Evolutionary conservation across 2,329 filamentous ascomycete species (phyloP), one percentile per base, ranked within the genome.

Genomic region (Colletotrichum phormii): DNA sequence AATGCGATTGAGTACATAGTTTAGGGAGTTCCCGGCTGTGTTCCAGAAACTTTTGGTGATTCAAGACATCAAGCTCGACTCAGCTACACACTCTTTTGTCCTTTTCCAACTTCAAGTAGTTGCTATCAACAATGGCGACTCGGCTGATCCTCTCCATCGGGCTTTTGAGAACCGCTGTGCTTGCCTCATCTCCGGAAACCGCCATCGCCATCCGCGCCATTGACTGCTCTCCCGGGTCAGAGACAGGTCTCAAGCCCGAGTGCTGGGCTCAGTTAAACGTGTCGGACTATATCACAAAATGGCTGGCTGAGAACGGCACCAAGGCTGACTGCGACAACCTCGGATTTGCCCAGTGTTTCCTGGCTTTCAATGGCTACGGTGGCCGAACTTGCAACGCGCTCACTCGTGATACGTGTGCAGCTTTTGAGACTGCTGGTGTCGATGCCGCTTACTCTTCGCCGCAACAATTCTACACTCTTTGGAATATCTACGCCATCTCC

Each of bases 401-500:
- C 35, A 78, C 75, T 22, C 75, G 76, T 5, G 74, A 74, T n/a
- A 79, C 77, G 1, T 78, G 77, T 51, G 73, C 75, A 2, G 73
- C 77, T 1, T 70, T 69, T n/a, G 66, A 69, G 37, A 69, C 66
- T 6, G 71, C 71, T 7, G 75, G 75, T 13, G 72, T 74, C 5
- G 72, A 70, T 15, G 74, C 37, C 22, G 53, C 71, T 5, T 79
- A 79, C 70, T 69, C 72, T 5, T 77, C 75, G 8, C 29, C 75
- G 4, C 77, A 79, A 54, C 77, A 79, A 29, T 79, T 78, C 59
- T 79, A 79, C 61, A 67, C 76, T 13, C 75, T 79, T 12, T 79
- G 78, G 77, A 79, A 78, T 73, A 79, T 78, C 18, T 78, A 79
- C 64, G 75, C 76, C 15, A 66, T 78, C 4, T 77, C 76, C 65